Conservation (phyloP, 768 basidiomycete species). For the Dentipellis fragilis region DNA sequence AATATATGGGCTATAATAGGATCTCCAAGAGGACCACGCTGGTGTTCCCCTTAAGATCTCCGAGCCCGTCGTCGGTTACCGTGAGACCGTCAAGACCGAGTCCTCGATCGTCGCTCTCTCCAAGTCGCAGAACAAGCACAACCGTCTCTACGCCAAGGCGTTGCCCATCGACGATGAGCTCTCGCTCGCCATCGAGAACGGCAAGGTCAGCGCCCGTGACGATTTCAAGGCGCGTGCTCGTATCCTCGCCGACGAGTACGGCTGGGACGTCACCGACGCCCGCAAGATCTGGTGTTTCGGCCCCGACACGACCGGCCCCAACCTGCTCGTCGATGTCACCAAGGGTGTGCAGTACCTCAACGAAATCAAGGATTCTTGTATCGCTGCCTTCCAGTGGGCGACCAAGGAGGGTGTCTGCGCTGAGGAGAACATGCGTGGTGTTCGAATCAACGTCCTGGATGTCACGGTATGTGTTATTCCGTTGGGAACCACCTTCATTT, state of each 20-base stretch:
- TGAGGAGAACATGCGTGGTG: conserved; percentile 98
- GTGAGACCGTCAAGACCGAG: conserved; percentile 95
- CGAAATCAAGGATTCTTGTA: conserved; percentile 99
- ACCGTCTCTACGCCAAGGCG: conserved; percentile 93
- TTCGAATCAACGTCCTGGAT: conserved; percentile 92
- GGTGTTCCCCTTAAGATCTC: conserved; percentile 98
- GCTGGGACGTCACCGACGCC: conserved; percentile 99
- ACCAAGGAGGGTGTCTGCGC: conserved; percentile 95
- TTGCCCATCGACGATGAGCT: conserved; percentile 91
- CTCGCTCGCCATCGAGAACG: conserved; percentile 82
- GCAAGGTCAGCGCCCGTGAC: conserved; percentile 81
- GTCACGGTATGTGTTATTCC: conserved; percentile 58
- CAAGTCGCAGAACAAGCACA: conserved; percentile 99
- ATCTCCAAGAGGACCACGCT: conserved; percentile 98
- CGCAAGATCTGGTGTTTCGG: conserved; percentile 99
- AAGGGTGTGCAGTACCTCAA: conserved; percentile 99
- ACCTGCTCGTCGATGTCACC: conserved; percentile 94
- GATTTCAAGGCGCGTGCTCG: conserved; percentile 97
- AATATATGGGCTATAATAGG: conserved; percentile 35
- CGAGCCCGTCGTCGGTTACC: conserved; percentile 93
- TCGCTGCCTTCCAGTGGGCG: conserved; percentile 99
- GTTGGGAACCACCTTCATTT: neutral
- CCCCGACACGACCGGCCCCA: conserved; percentile 94
- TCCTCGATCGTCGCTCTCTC: conserved; percentile 94
- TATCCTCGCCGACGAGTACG: conserved; percentile 88